phyloP scores from a whole-genome alignment of 495 filamentous ascomycete species.

The Hypomontagnella monticulosa region DNA sequence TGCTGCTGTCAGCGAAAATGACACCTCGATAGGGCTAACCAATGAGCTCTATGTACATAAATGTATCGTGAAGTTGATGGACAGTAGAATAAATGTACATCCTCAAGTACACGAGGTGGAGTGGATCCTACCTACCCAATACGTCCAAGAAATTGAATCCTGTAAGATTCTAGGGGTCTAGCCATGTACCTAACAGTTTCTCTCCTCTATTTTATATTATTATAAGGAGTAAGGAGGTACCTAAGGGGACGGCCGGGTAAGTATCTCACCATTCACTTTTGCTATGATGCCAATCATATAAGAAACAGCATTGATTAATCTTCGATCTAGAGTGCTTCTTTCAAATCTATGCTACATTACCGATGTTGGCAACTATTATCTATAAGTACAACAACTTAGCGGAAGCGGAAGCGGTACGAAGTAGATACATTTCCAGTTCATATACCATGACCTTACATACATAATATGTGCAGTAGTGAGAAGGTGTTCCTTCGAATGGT shows the following conservation, averaged over 20 bases:
- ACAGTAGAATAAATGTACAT: background rate
- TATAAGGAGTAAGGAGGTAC: no score
- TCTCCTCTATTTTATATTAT: slow-evolving; percentile 5
- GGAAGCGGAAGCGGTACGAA: no score
- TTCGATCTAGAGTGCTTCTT: background rate
- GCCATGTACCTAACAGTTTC: no score
- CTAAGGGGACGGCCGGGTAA: no score
- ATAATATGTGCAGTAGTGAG: background rate
- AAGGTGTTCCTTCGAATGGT: no score
- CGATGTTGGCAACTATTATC: background rate
- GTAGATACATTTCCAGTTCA: no score
- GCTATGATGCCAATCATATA: slow-evolving; percentile 13
- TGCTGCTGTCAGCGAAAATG: slow-evolving; percentile 8
- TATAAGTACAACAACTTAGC: no score
- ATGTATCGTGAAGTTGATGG: background rate
- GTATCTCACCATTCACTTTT: no score
- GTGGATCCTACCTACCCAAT: slow-evolving; percentile 5
- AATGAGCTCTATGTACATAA: slow-evolving; percentile 20
- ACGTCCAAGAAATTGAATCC: slow-evolving; percentile 12
- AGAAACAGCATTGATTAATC: background rate
- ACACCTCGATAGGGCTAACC: slow-evolving; percentile 34
- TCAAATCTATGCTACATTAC: slow-evolving; percentile 20
- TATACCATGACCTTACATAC: background rate
- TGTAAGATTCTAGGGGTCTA: slow-evolving; percentile 1
- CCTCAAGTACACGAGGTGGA: background rate